A percentile compares a stretch with the other conserved stretches of the same genome.
Conservation (phyloP, 2,329 filamentous ascomycete species). For the Coleophoma cylindrospora region DNA sequence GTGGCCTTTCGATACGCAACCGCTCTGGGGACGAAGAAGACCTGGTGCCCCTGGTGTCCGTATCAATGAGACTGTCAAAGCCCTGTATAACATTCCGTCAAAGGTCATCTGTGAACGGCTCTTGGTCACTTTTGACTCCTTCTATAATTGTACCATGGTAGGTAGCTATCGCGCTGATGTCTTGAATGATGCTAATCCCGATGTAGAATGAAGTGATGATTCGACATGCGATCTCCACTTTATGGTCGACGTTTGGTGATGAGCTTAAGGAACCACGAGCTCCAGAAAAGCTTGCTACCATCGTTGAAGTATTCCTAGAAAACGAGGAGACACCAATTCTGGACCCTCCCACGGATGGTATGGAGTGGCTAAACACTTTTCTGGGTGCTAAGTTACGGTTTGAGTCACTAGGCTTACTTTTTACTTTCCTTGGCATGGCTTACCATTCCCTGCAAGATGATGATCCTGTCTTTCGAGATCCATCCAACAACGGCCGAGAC, state of each 20-base stretch:
- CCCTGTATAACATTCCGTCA: conserved; percentile 18
- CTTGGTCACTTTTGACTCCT: conserved; percentile 3
- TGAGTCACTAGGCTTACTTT: conserved; percentile 23
- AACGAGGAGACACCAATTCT: conserved; percentile 20
- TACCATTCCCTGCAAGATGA: conserved; percentile 19
- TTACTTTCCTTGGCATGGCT: conserved; percentile 20
- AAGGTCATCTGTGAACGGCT: conserved; percentile 17
- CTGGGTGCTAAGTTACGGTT: conserved; percentile 21
- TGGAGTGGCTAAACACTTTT: conserved; percentile 23
- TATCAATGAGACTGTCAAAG: conserved; percentile 16
- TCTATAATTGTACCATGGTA: conserved; percentile 8
- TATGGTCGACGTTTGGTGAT: conserved; percentile 17
- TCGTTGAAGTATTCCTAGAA: conserved; percentile 18
- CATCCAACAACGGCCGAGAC: conserved; percentile 17
- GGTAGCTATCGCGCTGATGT: neutral
- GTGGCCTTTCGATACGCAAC: conserved; percentile 17
- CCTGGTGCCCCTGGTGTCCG: conserved; percentile 15
- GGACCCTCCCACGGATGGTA: conserved; percentile 17
- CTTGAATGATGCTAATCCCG: neutral
- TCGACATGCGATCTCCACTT: conserved; percentile 10
- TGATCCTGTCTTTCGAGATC: conserved; percentile 17
- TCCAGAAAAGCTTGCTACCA: conserved; percentile 9
- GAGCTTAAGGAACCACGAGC: conserved; percentile 13
- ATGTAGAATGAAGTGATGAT: conserved; percentile 12
- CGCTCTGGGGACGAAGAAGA: conserved; percentile 15